Conservation (phyloP, 2,329 filamentous ascomycete species). For the Geosmithia putterillii region DNA sequence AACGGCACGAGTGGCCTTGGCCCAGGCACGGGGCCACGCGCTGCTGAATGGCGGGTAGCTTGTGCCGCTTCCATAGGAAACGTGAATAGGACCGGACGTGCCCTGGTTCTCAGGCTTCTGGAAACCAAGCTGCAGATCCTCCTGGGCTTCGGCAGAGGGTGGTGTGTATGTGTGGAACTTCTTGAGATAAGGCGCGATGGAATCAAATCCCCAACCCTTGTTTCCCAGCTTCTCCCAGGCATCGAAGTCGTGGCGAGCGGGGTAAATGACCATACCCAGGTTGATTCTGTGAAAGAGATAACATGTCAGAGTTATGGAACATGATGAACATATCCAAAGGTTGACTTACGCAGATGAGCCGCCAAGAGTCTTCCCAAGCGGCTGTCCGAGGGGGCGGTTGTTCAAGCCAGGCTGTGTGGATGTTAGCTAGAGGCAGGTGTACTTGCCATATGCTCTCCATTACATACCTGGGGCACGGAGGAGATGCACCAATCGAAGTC, state of each 20-base stretch:
- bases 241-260: slow-evolving; percentile 6
- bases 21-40: not conserved
- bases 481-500: not conserved
- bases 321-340: no score
- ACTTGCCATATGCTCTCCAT: not conserved
- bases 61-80: slow-evolving; percentile 10
- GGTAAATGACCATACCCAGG: not conserved
- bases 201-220: slow-evolving; percentile 21
- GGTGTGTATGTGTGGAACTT: slow-evolving; percentile 6
- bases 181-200: slow-evolving; percentile 11
- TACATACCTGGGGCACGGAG: not conserved
- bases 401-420: no score
- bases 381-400: no score
- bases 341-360: not conserved
- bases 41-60: slow-evolving; percentile 7
- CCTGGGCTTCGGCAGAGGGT: slow-evolving; percentile 8
- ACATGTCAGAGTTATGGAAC: no score
- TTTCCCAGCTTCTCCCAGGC: slow-evolving; percentile 24
- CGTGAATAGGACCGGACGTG: slow-evolving; percentile 7
- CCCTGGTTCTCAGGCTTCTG: no score
- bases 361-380: not conserved
- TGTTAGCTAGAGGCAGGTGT: not conserved
- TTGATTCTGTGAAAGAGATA: not conserved
- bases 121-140: slow-evolving; percentile 1
- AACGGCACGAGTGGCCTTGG: no score